Evolutionary conservation across 2,329 filamentous ascomycete species (phyloP).

Genomic region (Ceratocystis eucalypticola): DNA sequence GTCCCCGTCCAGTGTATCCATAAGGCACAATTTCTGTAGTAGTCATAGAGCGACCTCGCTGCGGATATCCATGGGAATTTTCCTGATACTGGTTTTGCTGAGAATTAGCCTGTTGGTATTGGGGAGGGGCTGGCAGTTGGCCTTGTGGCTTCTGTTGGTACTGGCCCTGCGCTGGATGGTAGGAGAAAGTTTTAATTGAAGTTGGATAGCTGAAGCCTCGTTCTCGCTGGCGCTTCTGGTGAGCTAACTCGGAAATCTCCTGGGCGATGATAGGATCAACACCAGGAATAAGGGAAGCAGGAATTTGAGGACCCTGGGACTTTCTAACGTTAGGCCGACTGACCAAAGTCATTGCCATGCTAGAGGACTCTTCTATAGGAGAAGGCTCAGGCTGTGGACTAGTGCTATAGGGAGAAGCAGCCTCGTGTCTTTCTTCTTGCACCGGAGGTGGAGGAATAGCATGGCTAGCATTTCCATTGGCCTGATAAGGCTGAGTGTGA

Average conservation of each 20-base stretch:
- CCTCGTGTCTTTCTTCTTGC: neutral
- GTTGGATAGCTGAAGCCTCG: constrained; percentile 33
- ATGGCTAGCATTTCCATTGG: neutral
- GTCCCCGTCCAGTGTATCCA: constrained; percentile 15
- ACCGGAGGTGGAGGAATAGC: neutral
- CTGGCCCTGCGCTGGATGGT: constrained; percentile 24
- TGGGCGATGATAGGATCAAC: constrained; percentile 42
- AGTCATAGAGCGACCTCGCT: constrained; percentile 17
- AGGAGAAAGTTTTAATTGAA: constrained; percentile 22
- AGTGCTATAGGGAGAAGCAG: neutral
- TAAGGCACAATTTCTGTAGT: constrained; percentile 18
- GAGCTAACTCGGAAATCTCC: constrained; percentile 44
- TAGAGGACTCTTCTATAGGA: constrained; percentile 18
- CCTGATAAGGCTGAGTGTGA: neutral
- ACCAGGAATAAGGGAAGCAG: constrained; percentile 47
- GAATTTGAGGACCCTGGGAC: constrained; percentile 31
- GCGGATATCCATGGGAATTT: neutral
- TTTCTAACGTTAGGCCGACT: constrained; percentile 3
- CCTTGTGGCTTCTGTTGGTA: constrained; percentile 24
- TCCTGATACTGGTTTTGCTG: neutral
- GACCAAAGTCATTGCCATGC: constrained; percentile 19
- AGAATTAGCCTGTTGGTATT: constrained; percentile 5
- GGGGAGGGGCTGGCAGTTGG: constrained; percentile 19
- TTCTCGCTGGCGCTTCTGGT: constrained; percentile 39
- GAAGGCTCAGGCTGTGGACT: constrained; percentile 7